Evolutionary conservation across 176 grass and related monocot genomes (phyloP).

Genomic region (Eragrostis nindensis): DNA sequence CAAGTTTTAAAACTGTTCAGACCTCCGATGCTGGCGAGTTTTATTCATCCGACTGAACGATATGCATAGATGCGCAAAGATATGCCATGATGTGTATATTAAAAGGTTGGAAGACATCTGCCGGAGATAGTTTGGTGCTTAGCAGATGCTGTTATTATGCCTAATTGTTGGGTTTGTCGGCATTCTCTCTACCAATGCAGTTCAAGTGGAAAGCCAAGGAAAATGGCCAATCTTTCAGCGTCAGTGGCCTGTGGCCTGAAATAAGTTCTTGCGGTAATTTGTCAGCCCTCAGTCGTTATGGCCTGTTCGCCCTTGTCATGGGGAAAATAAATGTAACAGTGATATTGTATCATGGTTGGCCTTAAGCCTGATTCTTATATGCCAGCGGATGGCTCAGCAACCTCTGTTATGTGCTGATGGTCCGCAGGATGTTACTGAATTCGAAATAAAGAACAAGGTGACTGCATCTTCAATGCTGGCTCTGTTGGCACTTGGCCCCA

Average conservation of each 20-base stretch:
- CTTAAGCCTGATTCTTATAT: not conserved
- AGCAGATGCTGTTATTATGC: not conserved
- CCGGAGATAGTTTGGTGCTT: not conserved
- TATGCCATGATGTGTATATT: not conserved
- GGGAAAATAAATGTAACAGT: no score
- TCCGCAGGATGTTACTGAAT: not conserved
- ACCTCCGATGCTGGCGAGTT: not conserved
- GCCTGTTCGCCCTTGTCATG: not conserved
- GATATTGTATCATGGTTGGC: no score
- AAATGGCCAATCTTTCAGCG: not conserved
- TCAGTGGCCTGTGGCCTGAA: not conserved
- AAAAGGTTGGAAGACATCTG: not conserved
- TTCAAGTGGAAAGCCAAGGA: slow-evolving; percentile 1
- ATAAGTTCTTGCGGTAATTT: no score
- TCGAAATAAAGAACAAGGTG: not conserved
- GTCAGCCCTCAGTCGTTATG: not conserved
- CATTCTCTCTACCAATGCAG: not conserved
- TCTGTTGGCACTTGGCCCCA: not conserved
- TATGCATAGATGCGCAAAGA: not conserved
- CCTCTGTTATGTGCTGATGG: no score
- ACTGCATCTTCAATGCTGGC: not conserved
- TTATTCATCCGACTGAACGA: slow-evolving; percentile 4
- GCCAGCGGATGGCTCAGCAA: not conserved
- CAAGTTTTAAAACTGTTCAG: not conserved
- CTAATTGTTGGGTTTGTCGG: not conserved